A percentile compares a stretch with the other conserved stretches of the same genome.
Conservation (phyloP, 2,329 filamentous ascomycete species). For the Fusarium haematococcum region DNA sequence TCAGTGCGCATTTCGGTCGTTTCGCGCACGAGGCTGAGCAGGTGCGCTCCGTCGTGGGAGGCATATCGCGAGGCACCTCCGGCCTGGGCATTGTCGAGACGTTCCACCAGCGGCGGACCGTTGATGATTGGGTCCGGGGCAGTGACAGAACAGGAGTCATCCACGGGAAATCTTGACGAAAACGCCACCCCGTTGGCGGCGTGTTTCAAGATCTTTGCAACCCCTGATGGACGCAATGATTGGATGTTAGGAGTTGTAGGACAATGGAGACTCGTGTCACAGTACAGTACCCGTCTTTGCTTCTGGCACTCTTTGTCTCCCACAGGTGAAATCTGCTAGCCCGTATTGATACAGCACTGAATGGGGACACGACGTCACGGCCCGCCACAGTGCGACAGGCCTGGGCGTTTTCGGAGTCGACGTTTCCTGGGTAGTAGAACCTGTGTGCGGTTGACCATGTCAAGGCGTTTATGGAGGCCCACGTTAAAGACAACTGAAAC, state of each 20-base stretch:
- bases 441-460: background rate
- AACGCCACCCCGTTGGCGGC: background rate
- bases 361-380: background rate
- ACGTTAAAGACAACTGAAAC: background rate
- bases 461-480: background rate
- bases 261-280: background rate
- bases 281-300: background rate
- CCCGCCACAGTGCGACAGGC: background rate
- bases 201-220: background rate
- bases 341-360: background rate
- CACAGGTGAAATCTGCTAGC: background rate
- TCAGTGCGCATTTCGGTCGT: background rate
- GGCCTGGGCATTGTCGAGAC: background rate
- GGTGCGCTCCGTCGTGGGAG: background rate
- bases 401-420: background rate
- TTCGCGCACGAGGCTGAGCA: background rate
- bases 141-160: background rate
- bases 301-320: background rate
- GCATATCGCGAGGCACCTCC: background rate
- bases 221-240: background rate
- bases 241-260: background rate
- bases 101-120: background rate
- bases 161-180: background rate
- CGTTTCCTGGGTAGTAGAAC: background rate
- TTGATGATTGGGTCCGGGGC: background rate